phyloP scores from a whole-genome alignment of 192 early-diverging fungal species.

The Rhizophagus prolifer region DNA sequence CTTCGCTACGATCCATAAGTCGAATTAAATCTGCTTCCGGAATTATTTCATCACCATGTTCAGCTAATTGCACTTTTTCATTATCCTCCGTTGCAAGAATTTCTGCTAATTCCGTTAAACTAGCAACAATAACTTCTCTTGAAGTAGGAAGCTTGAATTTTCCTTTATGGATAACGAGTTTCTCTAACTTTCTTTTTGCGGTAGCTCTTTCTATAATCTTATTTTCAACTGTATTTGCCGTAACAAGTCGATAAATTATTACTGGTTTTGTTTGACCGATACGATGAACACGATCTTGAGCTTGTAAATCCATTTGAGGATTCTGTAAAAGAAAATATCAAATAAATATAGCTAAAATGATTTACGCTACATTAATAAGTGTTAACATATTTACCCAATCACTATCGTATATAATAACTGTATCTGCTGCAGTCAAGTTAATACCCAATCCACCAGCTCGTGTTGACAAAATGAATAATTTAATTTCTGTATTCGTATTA shows the following conservation, averaged over 20 bases:
- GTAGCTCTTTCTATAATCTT: slow-evolving; percentile 79
- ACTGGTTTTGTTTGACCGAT: slow-evolving; percentile 95
- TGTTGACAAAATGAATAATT: slow-evolving; percentile 91
- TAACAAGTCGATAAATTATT: slow-evolving; percentile 85
- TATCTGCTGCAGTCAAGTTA: slow-evolving; percentile 95
- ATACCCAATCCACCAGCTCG: slow-evolving; percentile 97
- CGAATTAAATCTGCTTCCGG: slow-evolving; percentile 58
- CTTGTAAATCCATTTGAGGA: slow-evolving; percentile 97
- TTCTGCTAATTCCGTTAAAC: slow-evolving; percentile 66
- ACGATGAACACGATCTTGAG: slow-evolving; percentile 94
- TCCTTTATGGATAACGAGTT: slow-evolving; percentile 92
- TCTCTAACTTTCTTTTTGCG: slow-evolving; percentile 86
- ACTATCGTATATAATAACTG: slow-evolving; percentile 93
- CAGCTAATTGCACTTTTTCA: slow-evolving; percentile 59
- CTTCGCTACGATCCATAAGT: slow-evolving; percentile 53
- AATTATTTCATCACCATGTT: slow-evolving; percentile 56
- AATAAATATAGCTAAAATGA: background rate
- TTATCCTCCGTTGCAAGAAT: slow-evolving; percentile 73
- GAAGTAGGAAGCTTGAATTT: slow-evolving; percentile 64
- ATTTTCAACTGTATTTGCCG: slow-evolving; percentile 81
- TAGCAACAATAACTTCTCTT: slow-evolving; percentile 29
- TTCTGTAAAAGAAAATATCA: slow-evolving; percentile 58
- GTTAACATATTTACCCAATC: slow-evolving; percentile 68
- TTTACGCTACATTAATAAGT: background rate
- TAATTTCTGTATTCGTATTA: slow-evolving; percentile 57